Evolutionary conservation across 768 basidiomycete genomes (phyloP).

Genomic region (Hericium rajendrae): DNA sequence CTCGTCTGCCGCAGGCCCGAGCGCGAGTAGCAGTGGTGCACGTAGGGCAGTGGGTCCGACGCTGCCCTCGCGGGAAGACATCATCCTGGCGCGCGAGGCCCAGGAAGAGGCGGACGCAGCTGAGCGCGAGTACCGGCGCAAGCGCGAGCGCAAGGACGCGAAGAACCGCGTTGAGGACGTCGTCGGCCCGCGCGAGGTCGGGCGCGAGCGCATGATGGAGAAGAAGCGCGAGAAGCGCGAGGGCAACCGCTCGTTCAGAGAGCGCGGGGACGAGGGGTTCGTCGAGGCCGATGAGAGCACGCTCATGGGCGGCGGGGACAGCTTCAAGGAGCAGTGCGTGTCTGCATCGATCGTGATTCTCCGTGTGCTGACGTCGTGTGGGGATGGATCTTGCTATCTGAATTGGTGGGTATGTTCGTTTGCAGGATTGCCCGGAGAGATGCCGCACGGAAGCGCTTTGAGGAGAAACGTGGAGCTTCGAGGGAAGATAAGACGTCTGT

Average conservation of each 20-base stretch:
- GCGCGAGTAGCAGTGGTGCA: constrained; percentile 9
- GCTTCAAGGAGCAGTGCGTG: constrained; percentile 68
- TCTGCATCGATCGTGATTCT: constrained; percentile 5
- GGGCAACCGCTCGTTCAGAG: constrained; percentile 58
- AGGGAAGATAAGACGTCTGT: constrained; percentile 43
- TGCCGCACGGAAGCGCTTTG: constrained; percentile 52
- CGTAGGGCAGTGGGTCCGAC: constrained; percentile 56
- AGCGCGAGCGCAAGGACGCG: constrained; percentile 54
- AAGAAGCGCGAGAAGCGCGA: constrained; percentile 74
- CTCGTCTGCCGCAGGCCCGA: constrained; percentile 5
- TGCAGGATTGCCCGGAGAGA: constrained; percentile 67
- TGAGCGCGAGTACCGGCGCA: constrained; percentile 51
- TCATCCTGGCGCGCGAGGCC: constrained; percentile 59
- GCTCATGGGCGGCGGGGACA: constrained; percentile 74
- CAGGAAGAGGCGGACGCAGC: constrained; percentile 39
- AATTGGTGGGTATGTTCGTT: not conserved
- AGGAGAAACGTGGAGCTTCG: constrained; percentile 34
- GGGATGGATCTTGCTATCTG: not conserved
- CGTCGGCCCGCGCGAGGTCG: constrained; percentile 72
- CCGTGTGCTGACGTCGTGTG: not conserved
- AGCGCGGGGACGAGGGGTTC: constrained; percentile 65
- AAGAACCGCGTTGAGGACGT: constrained; percentile 68
- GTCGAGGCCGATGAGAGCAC: constrained; percentile 77
- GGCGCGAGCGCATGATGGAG: constrained; percentile 78
- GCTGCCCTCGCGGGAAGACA: constrained; percentile 59